Conservation (phyloP, 179 eudicot genomes). For the Amaranthus tricolor region DNA sequence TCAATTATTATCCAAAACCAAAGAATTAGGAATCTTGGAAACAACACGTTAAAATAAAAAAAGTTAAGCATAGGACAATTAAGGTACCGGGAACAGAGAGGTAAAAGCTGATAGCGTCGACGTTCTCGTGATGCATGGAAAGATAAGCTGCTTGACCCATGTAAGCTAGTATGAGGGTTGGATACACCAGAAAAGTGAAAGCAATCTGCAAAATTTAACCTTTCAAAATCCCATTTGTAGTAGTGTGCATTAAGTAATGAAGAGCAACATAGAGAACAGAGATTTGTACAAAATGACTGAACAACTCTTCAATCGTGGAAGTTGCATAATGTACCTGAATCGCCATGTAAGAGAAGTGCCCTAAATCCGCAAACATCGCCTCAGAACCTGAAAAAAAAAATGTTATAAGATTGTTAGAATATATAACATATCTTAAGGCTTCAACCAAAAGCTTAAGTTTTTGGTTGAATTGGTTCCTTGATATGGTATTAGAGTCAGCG, state of each 20-base stretch:
- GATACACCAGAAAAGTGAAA: slow-evolving; percentile 86
- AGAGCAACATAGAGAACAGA: neutral
- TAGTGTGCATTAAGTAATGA: neutral
- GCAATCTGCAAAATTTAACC: slow-evolving; percentile 60
- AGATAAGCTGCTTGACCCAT: slow-evolving; percentile 98
- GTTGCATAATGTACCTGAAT: slow-evolving; percentile 57
- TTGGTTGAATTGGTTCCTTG: too few relatives aligned
- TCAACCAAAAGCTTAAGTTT: too few relatives aligned
- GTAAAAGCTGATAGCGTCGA: slow-evolving; percentile 63
- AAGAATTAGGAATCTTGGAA: neutral
- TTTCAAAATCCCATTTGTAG: slow-evolving; percentile 2
- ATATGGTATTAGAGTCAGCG: too few relatives aligned
- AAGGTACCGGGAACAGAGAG: slow-evolving; percentile 83
- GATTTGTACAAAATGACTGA: slow-evolving; percentile 1
- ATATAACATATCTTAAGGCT: too few relatives aligned
- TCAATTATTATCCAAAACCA: neutral
- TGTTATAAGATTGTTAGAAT: too few relatives aligned
- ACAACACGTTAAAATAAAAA: neutral
- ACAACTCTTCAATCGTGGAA: neutral
- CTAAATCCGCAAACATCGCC: slow-evolving; percentile 97
- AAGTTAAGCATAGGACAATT: neutral
- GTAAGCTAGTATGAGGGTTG: slow-evolving; percentile 80
- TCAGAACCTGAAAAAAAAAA: slow-evolving; percentile 65
- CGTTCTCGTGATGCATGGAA: slow-evolving; percentile 72
- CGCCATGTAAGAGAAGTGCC: slow-evolving; percentile 85